These are phyloP conservation scores for Salix caprea DNA, from an alignment of 345 rosid species.

Conservation along the genomic window DNA sequence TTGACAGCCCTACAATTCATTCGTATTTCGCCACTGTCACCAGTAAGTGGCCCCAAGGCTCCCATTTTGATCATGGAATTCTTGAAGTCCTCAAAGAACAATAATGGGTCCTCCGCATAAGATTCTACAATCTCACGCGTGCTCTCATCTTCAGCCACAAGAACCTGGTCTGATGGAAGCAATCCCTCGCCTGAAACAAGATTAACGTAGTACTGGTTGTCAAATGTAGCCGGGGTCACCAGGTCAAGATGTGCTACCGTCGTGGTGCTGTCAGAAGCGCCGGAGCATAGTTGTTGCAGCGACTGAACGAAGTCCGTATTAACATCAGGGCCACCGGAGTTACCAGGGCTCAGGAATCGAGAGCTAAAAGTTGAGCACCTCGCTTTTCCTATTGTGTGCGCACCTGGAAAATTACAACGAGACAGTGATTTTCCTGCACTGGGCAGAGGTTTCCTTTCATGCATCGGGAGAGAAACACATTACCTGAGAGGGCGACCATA, in stretches of 20 bases:
- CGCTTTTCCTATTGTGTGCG: constrained; percentile 78
- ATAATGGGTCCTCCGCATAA: constrained; percentile 43
- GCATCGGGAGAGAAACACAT: neutral
- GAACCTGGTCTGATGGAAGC: constrained; percentile 74
- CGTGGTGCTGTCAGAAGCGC: constrained; percentile 10
- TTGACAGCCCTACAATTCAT: constrained; percentile 47
- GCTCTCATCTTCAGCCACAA: constrained; percentile 40
- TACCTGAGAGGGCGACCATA: constrained; percentile 78
- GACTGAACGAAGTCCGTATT: constrained; percentile 58
- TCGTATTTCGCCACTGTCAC: constrained; percentile 38
- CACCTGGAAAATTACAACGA: constrained; percentile 35
- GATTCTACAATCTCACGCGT: constrained; percentile 49
- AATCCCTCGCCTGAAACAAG: constrained; percentile 72
- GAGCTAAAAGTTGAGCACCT: constrained; percentile 64
- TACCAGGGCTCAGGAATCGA: constrained; percentile 39
- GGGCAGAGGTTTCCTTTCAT: neutral
- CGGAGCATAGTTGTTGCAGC: constrained; percentile 59
- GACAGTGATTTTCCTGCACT: neutral
- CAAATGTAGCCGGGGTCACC: constrained; percentile 69
- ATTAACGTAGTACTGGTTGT: constrained; percentile 75
- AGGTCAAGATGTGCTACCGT: constrained; percentile 59
- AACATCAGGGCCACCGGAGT: constrained; percentile 31
- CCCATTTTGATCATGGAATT: constrained; percentile 69
- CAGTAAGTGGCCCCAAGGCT: constrained; percentile 29
- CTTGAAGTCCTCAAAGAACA: constrained; percentile 64